Conservation (phyloP, 192 early-diverging fungal species). For the Dissophora ornata region DNA sequence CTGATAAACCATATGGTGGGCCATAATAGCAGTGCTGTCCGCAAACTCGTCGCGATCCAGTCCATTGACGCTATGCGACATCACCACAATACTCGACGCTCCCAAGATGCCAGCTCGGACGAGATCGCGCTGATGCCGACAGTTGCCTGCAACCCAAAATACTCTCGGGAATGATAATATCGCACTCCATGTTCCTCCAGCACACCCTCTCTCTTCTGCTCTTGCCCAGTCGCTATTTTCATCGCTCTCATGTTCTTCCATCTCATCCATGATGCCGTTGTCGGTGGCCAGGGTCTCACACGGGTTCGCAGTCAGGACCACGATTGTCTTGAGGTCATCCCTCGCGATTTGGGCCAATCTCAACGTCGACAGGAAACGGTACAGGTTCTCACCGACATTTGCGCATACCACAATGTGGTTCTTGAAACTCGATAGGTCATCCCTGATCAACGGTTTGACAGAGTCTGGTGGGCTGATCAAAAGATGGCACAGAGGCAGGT, state of each 20-base stretch:
- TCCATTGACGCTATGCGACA: conserved; percentile 50
- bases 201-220: conserved; percentile 7
- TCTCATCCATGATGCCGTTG: neutral
- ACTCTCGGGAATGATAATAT: conserved; percentile 59
- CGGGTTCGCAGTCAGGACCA: conserved; percentile 51
- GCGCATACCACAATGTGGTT: conserved; percentile 62
- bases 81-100: conserved; percentile 61
- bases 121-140: conserved; percentile 59
- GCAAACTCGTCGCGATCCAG: conserved; percentile 55
- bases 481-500: conserved; percentile 50
- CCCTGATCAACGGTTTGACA: conserved; percentile 20
- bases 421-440: conserved; percentile 32
- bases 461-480: conserved; percentile 23
- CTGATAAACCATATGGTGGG: conserved; percentile 69
- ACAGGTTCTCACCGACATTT: conserved; percentile 45
- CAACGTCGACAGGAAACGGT: conserved; percentile 42
- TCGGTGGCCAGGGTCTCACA: conserved; percentile 15
- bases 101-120: conserved; percentile 57
- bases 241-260: neutral
- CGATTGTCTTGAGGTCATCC: conserved; percentile 61
- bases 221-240: neutral
- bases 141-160: conserved; percentile 62
- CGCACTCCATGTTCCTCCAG: conserved; percentile 29
- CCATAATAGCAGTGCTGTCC: conserved; percentile 67
- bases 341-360: conserved; percentile 53